phyloP scores from a whole-genome alignment of 202 grass and related monocot species.

The Hordeum pubiflorum region DNA sequence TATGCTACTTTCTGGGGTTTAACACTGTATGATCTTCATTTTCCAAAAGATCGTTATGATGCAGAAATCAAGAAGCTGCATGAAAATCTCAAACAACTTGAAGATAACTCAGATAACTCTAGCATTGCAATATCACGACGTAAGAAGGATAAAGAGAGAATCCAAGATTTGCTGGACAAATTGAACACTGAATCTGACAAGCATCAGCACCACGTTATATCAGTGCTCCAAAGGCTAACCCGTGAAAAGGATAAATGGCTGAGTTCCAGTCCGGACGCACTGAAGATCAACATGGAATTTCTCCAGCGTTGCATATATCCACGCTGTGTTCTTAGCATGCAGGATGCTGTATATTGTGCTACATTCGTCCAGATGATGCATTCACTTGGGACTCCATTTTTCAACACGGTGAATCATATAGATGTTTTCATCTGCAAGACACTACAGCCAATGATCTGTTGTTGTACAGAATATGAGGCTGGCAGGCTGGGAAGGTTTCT shows the following conservation, averaged over 20 bases:
- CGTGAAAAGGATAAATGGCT: constrained; percentile 95
- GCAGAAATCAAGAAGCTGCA: constrained; percentile 88
- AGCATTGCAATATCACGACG: constrained; percentile 86
- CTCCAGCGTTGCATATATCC: constrained; percentile 90
- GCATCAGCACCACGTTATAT: constrained; percentile 76
- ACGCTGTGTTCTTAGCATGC: constrained; percentile 77
- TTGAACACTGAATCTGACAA: constrained; percentile 71
- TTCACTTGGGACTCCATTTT: constrained; percentile 83
- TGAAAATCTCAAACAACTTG: constrained; percentile 84
- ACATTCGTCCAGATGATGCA: constrained; percentile 86
- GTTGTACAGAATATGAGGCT: constrained; percentile 94
- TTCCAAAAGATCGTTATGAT: constrained; percentile 89
- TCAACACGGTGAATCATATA: constrained; percentile 92
- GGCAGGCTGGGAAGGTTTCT: constrained; percentile 91
- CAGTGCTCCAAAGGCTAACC: constrained; percentile 67
- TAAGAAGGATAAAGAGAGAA: constrained; percentile 97
- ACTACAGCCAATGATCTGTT: constrained; percentile 96
- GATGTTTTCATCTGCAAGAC: constrained; percentile 89
- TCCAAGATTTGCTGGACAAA: constrained; percentile 94
- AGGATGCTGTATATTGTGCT: constrained; percentile 92
- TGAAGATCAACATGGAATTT: constrained; percentile 98
- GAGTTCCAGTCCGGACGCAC: constrained; percentile 72
- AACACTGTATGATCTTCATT: constrained; percentile 89
- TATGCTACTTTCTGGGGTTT: constrained; percentile 98
- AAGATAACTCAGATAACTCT: constrained; percentile 92